These are phyloP conservation scores for Laguncularia racemosa DNA, from an alignment of 345 rosid genomes.

Conservation along the genomic window DNA sequence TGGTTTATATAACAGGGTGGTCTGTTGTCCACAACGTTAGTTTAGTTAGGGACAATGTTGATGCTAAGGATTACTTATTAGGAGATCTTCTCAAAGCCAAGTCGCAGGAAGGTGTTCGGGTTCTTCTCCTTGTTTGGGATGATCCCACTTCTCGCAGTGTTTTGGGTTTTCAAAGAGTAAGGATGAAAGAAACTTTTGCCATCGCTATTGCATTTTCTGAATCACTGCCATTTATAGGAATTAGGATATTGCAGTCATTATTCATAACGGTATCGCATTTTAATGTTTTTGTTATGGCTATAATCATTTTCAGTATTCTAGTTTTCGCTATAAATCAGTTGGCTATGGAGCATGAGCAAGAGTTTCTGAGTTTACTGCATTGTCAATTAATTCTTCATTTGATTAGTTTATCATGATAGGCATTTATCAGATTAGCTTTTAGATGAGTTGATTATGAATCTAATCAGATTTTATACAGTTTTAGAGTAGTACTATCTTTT, in stretches of 20 bases:
- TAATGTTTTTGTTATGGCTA: too few species aligned
- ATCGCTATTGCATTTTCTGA: neutral
- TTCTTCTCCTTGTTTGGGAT: constrained; percentile 92
- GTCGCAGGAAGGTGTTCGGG: constrained; percentile 95
- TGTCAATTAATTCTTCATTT: too few species aligned
- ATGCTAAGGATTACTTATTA: constrained; percentile 28
- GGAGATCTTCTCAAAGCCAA: constrained; percentile 81
- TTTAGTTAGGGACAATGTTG: constrained; percentile 46
- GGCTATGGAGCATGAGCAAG: too few species aligned
- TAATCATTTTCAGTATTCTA: too few species aligned
- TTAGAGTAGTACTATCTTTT: too few species aligned
- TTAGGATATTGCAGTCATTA: neutral
- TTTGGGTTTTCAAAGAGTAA: constrained; percentile 58
- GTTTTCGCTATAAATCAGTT: too few species aligned
- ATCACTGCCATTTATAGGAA: neutral
- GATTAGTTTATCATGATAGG: too few species aligned
- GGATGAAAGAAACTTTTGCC: constrained; percentile 14
- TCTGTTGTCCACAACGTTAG: constrained; percentile 64
- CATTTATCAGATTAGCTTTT: too few species aligned
- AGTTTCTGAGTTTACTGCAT: too few species aligned
- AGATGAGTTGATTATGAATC: too few species aligned
- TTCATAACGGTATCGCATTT: neutral
- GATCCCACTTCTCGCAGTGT: constrained; percentile 86
- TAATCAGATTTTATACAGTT: too few species aligned
- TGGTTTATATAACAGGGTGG: constrained; percentile 88